These are phyloP conservation scores for Citrus trifoliata DNA, from an alignment of 345 rosid species.

Conservation along the genomic window DNA sequence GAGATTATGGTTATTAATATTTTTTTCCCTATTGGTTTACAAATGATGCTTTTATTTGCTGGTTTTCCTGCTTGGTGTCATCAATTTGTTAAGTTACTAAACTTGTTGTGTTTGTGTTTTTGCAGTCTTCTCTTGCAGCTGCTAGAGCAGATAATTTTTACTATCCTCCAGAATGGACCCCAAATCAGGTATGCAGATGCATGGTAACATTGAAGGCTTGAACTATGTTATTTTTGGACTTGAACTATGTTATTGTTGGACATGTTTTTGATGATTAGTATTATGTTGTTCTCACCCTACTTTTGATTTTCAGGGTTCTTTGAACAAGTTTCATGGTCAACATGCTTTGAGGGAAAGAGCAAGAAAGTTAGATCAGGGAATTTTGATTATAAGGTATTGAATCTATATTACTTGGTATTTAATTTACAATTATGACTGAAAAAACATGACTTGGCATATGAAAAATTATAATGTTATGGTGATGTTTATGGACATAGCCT, in stretches of 20 bases:
- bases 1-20: not conserved
- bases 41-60: not conserved
- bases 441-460: not conserved
- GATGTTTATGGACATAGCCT: not conserved
- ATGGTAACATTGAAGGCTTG: not conserved
- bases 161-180: constrained; percentile 97
- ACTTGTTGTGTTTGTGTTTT: constrained; percentile 9
- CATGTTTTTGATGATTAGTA: not conserved
- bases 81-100: constrained; percentile 5
- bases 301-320: constrained; percentile 53
- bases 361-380: constrained; percentile 81
- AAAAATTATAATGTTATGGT: not conserved
- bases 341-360: constrained; percentile 98
- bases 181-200: constrained; percentile 48
- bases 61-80: not conserved
- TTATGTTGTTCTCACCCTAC: constrained; percentile 13
- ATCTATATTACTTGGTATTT: not conserved
- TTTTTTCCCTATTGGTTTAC: not conserved
- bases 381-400: constrained; percentile 78
- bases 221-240: not conserved
- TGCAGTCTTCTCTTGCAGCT: constrained; percentile 94
- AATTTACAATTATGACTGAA: not conserved
- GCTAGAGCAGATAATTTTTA: constrained; percentile 98
- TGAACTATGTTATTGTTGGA: not conserved
- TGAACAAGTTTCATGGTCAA: constrained; percentile 97